Percentiles rank a stretch among this genome's conserved stretches.
phyloP scores from a whole-genome alignment of 1,284 basidiomycete genomes.

The Cryptococcus jaspeensis region DNA sequence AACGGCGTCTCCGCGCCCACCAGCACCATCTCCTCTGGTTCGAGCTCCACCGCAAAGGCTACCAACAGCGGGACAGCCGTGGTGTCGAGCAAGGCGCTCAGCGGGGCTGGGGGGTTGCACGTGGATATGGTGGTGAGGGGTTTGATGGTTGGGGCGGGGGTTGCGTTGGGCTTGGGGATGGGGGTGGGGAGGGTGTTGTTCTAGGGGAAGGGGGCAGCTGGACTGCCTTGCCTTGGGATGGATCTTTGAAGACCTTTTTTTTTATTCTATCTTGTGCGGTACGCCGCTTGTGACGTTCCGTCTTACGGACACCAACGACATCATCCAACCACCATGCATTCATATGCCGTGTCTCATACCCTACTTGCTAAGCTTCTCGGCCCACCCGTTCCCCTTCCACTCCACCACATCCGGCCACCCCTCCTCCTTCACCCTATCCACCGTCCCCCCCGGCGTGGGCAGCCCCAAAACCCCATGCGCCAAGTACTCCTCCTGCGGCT shows the following conservation, averaged over 20 bases:
- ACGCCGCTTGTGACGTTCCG: not conserved
- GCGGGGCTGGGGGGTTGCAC: not conserved
- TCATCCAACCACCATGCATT: not conserved
- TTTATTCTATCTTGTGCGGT: not conserved
- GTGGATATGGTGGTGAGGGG: constrained; percentile 1
- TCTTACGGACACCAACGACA: not conserved
- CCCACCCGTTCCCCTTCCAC: constrained; percentile 34
- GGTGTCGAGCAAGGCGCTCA: constrained; percentile 1
- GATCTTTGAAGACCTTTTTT: not conserved
- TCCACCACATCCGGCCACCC: constrained; percentile 46
- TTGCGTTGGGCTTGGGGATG: not conserved
- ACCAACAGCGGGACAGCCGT: constrained; percentile 4
- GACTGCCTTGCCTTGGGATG: not conserved
- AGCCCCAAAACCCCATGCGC: constrained; percentile 77
- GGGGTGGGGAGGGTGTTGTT: constrained; percentile 12
- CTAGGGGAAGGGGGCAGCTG: constrained; percentile 5
- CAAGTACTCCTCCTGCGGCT: constrained; percentile 71
- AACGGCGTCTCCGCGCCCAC: constrained; percentile 63
- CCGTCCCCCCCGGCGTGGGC: constrained; percentile 89
- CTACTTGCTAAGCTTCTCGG: constrained; percentile 11
- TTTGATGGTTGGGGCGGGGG: not conserved
- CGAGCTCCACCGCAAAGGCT: constrained; percentile 1
- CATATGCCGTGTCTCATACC: not conserved
- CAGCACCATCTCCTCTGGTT: constrained; percentile 37
- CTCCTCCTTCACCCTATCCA: constrained; percentile 57